Base-by-base conservation (phyloP, 202 grass and related monocot species). In the Panicum virgatum region DNA sequence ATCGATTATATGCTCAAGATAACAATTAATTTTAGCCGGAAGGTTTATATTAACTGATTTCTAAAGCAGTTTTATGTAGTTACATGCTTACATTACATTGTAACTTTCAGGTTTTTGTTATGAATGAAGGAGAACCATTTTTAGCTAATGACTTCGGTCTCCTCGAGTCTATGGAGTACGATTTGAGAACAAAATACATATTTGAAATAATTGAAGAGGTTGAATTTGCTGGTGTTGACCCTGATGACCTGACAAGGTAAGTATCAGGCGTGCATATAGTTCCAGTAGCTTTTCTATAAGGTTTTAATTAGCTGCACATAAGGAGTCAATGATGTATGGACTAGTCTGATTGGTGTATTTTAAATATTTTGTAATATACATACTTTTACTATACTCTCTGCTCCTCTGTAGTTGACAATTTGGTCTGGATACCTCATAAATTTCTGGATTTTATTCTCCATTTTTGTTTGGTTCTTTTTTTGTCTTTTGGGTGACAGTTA, bases 221-320 rank as follows among this genome's bases (percentile, higher is more conserved):
- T n/a, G 85, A 95, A 22, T 96, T 91, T 89, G 23, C 60, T 75
- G 78, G 65, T 61, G 72, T 98, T 80, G 96, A 98, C 63, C 96
- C 96, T 69, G 96, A 96, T 87, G 87, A 91, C 67, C 84, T 96
- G 69, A 96, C 92, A 83, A 95, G 92, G 96, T 95, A 91, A 86
- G 76, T 54, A 82, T 80, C 45, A 73, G 39, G 42, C 78, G 60
- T 81, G 22, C 22, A 71, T n/a, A 32, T 85, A 52, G 47, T 61
- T 82, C 16, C 50, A 38, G 19, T 81, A 15, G 12, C 2, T 80
- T 88, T 84, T 75, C 20, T 70, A 1, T 62, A 53, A 47, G 20
- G 27, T 48, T 72, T 82, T 78, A 86, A 15, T 86, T 84, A 84
- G 47, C 38, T 88, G 62, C 65, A 44, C 9, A 25, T 67, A 38